Evolutionary conservation across 257 asterid species (phyloP), one percentile per base, ranked within the genome.

Genomic region (Penstemon eatonii): DNA sequence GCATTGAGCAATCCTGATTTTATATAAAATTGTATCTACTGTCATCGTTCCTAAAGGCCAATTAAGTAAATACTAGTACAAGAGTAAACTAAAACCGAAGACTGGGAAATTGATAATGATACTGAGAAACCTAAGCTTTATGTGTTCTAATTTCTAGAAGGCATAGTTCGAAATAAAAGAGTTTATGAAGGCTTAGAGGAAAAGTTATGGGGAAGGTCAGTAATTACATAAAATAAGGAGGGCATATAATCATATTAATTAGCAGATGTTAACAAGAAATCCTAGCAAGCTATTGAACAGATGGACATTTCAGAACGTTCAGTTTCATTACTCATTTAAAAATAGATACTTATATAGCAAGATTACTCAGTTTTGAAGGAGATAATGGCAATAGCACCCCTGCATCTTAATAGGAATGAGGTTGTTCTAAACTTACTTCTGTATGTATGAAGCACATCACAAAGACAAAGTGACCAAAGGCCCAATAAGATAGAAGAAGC

Each of bases 371-470:
- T 40, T 13, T 2, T 47, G 75, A 58, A 56, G 72, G 54, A 65
- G 57, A 66, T 36, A 59, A 33, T 60, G 67, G 54, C 53, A 8
- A 54, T 49, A 53, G 69, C 70, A 55, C 73, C 63, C 73, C 63
- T 73, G 40, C 75, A 60, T 42, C 50, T 46, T 56, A 70, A 37
- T 19, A 60, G 60, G 68, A 66, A 51, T 61, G 73, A 38, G 56
- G 39, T 62, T n/a, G 63, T 15, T 56, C 63, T 56, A 58, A 61
- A 69, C 70, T 56, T 72, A 63, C 47, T 60, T 63, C 74, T 58
- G 54, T 50, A 56, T 42, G 38, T 49, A n/a, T 7, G 57, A 43
- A 51, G 73, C 45, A 6, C 76, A 70, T 39, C 65, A 74, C 36
- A 18, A 58, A 53, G 72, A 63, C 40, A 46, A 40, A 40, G 46